Percentiles rank a stretch among this genome's conserved stretches.
Conservation (phyloP, 176 grass and related monocot species). For the Carex scoparia region DNA sequence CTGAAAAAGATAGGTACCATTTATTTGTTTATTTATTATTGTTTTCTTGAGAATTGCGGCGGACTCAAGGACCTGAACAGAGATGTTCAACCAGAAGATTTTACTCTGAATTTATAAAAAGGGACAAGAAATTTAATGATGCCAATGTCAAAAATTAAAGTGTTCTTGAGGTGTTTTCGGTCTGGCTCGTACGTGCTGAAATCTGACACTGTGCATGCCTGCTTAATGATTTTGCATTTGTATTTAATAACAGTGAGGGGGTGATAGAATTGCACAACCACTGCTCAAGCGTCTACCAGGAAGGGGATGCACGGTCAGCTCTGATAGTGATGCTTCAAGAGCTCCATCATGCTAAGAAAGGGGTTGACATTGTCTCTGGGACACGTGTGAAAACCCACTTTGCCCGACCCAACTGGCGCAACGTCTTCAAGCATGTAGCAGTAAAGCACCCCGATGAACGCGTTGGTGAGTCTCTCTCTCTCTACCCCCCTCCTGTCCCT, state of each 20-base stretch:
- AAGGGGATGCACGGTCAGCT: conserved; percentile 84
- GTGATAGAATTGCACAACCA: conserved; percentile 95
- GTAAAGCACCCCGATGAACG: conserved; percentile 60
- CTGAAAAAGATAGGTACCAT: conserved; percentile 59
- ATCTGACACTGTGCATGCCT: background rate
- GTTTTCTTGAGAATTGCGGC: background rate
- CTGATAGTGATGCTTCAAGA: conserved; percentile 95
- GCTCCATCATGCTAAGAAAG: conserved; percentile 81
- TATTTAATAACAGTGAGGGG: conserved; percentile 18
- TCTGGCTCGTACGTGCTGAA: background rate
- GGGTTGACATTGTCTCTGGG: conserved; percentile 79
- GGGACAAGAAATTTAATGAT: background rate
- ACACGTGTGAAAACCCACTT: conserved; percentile 90
- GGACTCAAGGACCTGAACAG: background rate
- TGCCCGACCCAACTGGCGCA: conserved; percentile 88
- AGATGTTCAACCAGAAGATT: background rate
- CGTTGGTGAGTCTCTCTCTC: conserved; percentile 46
- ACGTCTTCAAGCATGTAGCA: conserved; percentile 72
- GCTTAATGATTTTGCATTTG: background rate
- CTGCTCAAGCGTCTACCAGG: conserved; percentile 86
- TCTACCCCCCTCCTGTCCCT: background rate
- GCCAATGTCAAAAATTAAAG: background rate
- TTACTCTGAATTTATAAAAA: background rate
- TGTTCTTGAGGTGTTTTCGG: background rate
- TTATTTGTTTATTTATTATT: background rate